These are phyloP conservation scores for Sporormia fimetaria DNA, from an alignment of 495 filamentous ascomycete species.

Conservation along the genomic window DNA sequence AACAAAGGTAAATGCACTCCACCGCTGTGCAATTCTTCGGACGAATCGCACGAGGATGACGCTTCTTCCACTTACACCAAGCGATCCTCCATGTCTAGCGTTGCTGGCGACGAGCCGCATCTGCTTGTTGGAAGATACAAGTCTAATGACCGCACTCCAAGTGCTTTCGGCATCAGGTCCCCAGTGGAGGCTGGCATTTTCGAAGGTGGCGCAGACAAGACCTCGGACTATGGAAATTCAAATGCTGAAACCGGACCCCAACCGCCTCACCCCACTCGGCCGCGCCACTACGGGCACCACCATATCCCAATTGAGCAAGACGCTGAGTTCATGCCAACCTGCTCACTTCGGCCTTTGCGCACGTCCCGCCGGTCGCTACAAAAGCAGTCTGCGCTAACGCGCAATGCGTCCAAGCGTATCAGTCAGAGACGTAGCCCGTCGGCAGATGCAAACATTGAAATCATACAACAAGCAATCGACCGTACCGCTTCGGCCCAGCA, in stretches of 20 bases:
- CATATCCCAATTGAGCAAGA: constrained; percentile 17
- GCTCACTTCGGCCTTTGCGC: constrained; percentile 5
- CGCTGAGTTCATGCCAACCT: constrained; percentile 8
- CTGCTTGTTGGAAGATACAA: constrained; percentile 2
- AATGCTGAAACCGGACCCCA: constrained; percentile 16
- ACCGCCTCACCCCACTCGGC: neutral
- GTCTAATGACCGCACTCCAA: constrained; percentile 11
- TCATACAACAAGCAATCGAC: constrained; percentile 14
- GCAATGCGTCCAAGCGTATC: constrained; percentile 6
- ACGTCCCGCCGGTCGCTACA: neutral
- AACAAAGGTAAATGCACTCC: too few species aligned
- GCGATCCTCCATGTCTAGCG: constrained; percentile 23
- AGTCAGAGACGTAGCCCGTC: constrained; percentile 1
- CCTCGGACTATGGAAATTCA: constrained; percentile 4
- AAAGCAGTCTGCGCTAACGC: neutral
- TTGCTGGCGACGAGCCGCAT: constrained; percentile 2
- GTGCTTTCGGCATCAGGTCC: constrained; percentile 11
- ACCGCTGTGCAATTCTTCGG: constrained; percentile 17
- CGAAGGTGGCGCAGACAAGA: constrained; percentile 4
- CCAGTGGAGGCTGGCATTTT: constrained; percentile 17
- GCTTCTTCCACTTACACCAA: constrained; percentile 20
- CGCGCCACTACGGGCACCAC: neutral
- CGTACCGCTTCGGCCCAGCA: constrained; percentile 8
- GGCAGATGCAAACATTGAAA: constrained; percentile 4
- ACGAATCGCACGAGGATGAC: constrained; percentile 22